Conservation (phyloP, 225 moss, liverwort and hornwort species). For the Antitrichia curtipendula region DNA sequence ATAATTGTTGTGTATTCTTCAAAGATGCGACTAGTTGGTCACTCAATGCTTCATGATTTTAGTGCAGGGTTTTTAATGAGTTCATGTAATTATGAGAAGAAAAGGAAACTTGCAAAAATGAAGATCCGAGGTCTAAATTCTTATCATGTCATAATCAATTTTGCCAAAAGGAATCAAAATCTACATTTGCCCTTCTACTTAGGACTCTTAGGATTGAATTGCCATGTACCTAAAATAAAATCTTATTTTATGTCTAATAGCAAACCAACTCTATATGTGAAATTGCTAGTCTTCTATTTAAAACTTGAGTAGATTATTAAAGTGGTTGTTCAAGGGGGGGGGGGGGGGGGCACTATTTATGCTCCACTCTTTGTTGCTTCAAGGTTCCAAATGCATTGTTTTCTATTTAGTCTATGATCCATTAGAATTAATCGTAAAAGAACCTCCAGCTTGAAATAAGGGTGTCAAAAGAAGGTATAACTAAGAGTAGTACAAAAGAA, state of each 20-base stretch:
- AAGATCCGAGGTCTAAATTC: background rate
- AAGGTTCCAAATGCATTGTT: background rate
- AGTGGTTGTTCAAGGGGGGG: fast-evolving
- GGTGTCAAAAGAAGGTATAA: too few species aligned
- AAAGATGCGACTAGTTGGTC: fast-evolving
- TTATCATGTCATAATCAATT: background rate
- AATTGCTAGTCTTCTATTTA: background rate
- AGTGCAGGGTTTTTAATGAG: background rate
- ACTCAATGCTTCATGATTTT: fast-evolving
- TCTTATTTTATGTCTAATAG: background rate
- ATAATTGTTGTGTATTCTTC: background rate
- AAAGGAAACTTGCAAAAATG: background rate
- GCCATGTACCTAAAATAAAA: fast-evolving
- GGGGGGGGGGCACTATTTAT: fast-evolving
- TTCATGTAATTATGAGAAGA: background rate
- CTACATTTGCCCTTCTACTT: background rate
- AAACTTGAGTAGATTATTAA: background rate
- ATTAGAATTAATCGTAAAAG: too few species aligned
- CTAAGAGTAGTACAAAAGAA: too few species aligned
- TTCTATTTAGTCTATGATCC: fast-evolving
- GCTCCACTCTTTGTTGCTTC: background rate
- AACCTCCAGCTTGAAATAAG: too few species aligned
- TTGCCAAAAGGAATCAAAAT: background rate
- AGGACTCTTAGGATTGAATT: fast-evolving
- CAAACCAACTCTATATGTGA: background rate